Base-by-base conservation (phyloP, 257 asterid genomes). In the Ocimum tenuiflorum region DNA sequence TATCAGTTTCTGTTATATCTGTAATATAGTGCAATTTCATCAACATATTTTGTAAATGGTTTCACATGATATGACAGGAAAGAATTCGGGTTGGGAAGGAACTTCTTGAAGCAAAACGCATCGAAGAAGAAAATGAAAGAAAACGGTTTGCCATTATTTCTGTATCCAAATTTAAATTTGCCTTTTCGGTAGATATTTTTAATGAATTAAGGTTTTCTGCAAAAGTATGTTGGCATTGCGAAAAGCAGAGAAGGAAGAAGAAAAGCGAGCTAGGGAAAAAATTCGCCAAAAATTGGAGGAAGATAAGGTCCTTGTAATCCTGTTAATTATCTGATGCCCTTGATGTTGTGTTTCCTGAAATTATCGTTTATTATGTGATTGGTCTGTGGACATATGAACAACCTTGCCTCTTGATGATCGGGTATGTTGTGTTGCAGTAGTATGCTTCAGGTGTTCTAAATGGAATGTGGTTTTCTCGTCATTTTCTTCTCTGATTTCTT, bases 231-330 rank as follows among this genome's bases (percentile, higher is more conserved):
- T 94, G 73, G 95, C 95, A 67, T 70, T 94, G 86, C 90, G 97
- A 8, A 90, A 94, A 81, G 97, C 99, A 23, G 99, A 90, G 81
- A 90, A 94, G 85, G 95, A 83, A 76, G 97, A 94, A 76, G 99
- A 94, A 51, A 78, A 55, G 79, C 78, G 95, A 70, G 99, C 99
- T 41, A 70, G 95, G 79, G 97, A 94, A 73, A 94, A 79, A 75
- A 90, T 90, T 78, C 96, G 95, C 43, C 96, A 85, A 77, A 94
- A 94, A 64, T 77, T 94, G 85, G 99, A 88, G 76, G 96, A 94
- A 80, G 99, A 90, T 75, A 94, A 86, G 99, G 99, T 94, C 63
- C 73, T 51, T 29, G 43, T 62, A 54, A n/a, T n/a, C n/a, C n/a
- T n/a, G n/a, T n/a, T n/a, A n/a, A n/a, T n/a, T n/a, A n/a, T n/a